Evolutionary conservation across 768 basidiomycete species (phyloP), one percentile per base, ranked within the genome.

Genomic region (Hebeloma cylindrosporum): DNA sequence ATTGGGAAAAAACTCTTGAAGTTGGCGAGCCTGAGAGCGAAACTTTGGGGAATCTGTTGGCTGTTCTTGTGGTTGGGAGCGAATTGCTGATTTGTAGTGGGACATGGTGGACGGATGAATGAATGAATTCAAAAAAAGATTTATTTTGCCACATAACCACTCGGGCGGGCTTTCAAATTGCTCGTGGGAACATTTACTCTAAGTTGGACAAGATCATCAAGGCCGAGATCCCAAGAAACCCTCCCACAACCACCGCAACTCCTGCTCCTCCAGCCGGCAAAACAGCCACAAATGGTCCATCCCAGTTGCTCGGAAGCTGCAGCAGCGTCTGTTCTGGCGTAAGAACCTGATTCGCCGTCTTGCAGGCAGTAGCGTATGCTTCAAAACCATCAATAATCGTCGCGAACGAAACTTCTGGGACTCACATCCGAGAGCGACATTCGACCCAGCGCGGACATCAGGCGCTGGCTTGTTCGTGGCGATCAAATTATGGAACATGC

Each of bases 1-100:
- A 54, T 58, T 47, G 4, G 88, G 80, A 57, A 88, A 91, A 47
- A 77, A 61, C 59, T 90, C 89, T 62, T 82, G 78, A 5, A 92
- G 79, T 37, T 80, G 77, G 21, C 69, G 65, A 7, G 80, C 77
- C 54, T 88, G 70, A 0, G 66, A 13, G 39, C 74, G 75, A 57
- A 72, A 82, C 59, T 78, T 82, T 46, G 62, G 57, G 45, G 66
- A 53, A 30, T 69, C 70, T 42, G 61, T 41, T 25, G 59, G 47
- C 25, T 67, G 64, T 47, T 67, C 43, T 25, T 64, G 59, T 45
- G 61, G 62, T 53, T 72, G 62, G 28, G 67, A 42, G 50, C 70
- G 70, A 52, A 72, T 66, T 46, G 72, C 67, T 52, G 73, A 68
- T 66, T 80, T 79, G 67, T 75, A 73, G 40, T 72, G 66, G 67